A percentile compares a stretch with the other conserved stretches of the same genome.
phyloP scores from a whole-genome alignment of 305 asterid genomes.

The Fraxinus xanthoxyloides region DNA sequence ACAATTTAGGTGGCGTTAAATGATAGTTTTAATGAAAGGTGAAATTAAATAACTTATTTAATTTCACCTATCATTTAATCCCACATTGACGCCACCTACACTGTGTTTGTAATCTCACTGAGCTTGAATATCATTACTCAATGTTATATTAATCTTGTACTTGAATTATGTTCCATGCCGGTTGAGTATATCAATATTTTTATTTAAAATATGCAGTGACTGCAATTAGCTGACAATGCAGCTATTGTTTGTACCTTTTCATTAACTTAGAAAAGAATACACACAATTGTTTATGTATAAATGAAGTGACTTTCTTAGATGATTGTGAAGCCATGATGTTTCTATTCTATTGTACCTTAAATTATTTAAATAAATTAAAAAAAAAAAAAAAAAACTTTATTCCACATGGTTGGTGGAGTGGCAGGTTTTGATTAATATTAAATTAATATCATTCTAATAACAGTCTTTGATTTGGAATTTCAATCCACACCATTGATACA shows the following conservation, averaged over 20 bases:
- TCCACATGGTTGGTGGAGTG: constrained; percentile 12
- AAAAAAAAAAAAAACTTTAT: neutral
- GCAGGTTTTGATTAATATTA: neutral
- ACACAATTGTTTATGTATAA: constrained; percentile 9
- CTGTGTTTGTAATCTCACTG: too few species aligned
- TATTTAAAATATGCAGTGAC: constrained; percentile 16
- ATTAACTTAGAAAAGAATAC: constrained; percentile 2
- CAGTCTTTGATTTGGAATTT: neutral
- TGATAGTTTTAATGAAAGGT: too few species aligned
- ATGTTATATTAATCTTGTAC: constrained; percentile 20
- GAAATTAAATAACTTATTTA: too few species aligned
- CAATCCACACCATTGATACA: neutral
- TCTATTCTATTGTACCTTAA: constrained; percentile 21
- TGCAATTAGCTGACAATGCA: constrained; percentile 39
- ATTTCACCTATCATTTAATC: too few species aligned
- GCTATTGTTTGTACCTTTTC: constrained; percentile 33
- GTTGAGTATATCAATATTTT: neutral
- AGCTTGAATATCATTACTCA: too few species aligned
- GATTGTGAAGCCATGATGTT: constrained; percentile 31
- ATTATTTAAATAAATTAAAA: neutral
- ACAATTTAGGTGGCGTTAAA: too few species aligned
- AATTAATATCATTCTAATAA: neutral
- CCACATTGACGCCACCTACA: too few species aligned
- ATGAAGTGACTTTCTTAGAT: constrained; percentile 14
- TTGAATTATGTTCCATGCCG: neutral